Percentiles rank a stretch among this genome's conserved stretches.
phyloP scores from a whole-genome alignment of 176 grass and related monocot genomes.

The Urochloa ruziziensis region DNA sequence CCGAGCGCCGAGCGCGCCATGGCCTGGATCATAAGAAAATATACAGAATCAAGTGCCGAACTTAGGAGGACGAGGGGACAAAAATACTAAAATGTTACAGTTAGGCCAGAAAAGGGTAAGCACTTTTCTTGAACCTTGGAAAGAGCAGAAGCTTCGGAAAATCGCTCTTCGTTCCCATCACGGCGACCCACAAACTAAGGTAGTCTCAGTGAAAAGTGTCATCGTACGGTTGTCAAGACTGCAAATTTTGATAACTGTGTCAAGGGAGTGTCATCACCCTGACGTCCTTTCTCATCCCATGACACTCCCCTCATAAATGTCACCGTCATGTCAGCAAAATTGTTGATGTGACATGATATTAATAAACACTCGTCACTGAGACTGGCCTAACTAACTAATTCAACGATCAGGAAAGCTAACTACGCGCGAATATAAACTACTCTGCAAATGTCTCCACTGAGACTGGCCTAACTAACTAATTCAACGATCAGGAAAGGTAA shows the following conservation, averaged over 20 bases:
- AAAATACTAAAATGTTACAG: background rate
- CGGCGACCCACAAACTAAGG: background rate
- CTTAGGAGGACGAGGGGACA: background rate
- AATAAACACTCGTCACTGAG: too few species aligned
- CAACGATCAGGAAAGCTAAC: background rate
- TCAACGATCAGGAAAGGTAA: background rate
- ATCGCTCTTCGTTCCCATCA: background rate
- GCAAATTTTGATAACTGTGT: too few species aligned
- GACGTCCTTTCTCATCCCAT: too few species aligned
- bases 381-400: constrained; percentile 7
- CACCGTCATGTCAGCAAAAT: too few species aligned
- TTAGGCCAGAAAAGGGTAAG: background rate
- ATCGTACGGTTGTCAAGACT: too few species aligned
- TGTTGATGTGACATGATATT: too few species aligned
- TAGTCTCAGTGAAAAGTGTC: too few species aligned
- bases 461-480: constrained; percentile 5
- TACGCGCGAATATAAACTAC: background rate
- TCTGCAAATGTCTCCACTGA: too few species aligned
- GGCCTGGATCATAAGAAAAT: background rate
- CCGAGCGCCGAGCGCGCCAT: background rate
- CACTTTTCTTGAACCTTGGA: background rate
- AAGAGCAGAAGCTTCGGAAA: background rate
- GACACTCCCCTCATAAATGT: too few species aligned
- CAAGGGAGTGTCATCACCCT: too few species aligned
- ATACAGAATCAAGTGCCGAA: background rate